Conservation (phyloP, 495 filamentous ascomycete species). For the Penicillium argentinense region DNA sequence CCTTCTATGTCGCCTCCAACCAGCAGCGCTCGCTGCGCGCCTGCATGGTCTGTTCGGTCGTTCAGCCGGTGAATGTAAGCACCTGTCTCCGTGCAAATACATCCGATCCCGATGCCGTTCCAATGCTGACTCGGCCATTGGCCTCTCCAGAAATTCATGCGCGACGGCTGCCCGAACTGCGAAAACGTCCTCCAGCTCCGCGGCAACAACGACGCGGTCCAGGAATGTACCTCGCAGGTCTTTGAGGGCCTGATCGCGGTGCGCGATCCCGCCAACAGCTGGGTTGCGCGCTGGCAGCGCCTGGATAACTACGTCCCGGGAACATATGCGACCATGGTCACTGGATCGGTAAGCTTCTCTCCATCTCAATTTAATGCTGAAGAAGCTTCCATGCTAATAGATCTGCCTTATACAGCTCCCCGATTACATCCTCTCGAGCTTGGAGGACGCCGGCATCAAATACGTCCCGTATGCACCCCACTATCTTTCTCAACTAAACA, state of each 20-base stretch:
- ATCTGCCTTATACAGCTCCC: conserved; percentile 40
- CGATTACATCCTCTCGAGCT: conserved; percentile 60
- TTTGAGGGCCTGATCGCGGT: conserved; percentile 87
- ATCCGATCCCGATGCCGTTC: conserved; percentile 1
- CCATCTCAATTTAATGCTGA: too few species aligned
- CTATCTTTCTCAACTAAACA: neutral
- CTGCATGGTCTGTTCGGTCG: conserved; percentile 97
- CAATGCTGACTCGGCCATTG: neutral
- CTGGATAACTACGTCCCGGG: conserved; percentile 81
- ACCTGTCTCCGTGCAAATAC: too few species aligned
- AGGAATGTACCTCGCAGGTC: conserved; percentile 91
- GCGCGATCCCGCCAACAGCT: conserved; percentile 72
- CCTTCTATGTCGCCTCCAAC: conserved; percentile 60
- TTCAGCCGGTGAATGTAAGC: too few species aligned
- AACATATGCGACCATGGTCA: conserved; percentile 91
- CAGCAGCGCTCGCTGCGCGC: conserved; percentile 83
- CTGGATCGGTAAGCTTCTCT: conserved; percentile 57
- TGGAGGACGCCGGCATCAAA: conserved; percentile 69
- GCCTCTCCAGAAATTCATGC: conserved; percentile 65
- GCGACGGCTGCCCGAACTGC: conserved; percentile 93
- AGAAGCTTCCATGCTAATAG: neutral
- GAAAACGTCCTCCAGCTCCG: conserved; percentile 82
- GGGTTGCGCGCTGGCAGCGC: conserved; percentile 95
- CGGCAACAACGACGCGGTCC: conserved; percentile 73
- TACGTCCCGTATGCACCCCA: conserved; percentile 60